Evolutionary conservation across 2,329 filamentous ascomycete genomes (phyloP), one percentile per base, ranked within the genome.

Genomic region (Erysiphe pulchra): DNA sequence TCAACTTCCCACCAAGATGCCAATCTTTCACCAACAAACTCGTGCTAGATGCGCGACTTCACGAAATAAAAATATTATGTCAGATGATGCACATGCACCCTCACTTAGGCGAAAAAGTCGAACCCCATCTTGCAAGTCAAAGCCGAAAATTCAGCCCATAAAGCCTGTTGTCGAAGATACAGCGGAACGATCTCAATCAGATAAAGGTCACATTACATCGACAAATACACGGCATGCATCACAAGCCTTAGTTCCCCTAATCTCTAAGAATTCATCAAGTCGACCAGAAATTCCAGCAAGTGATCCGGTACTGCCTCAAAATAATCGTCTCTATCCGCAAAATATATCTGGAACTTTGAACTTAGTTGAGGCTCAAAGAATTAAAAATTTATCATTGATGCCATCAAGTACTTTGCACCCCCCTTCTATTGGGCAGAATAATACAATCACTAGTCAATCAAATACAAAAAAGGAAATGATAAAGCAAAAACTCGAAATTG

Each of bases 401-500:
- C 16, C 36, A n/a, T 44, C 31, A 17, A 44, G 36, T 11, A 44
- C 16, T n/a, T n/a, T 37, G 9, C 31, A 36, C 11, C 42, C 42
- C 18, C 11, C 17, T 16, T 7, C 6, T 31, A 17, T 4, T 17
- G 41, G 24, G 16, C 31, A n/a, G 11, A n/a, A 3, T 36, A 24
- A 31, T 36, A 14, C 20, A 24, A 28, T 18, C 11, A 13, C 20
- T 2, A 44, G 42, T 28, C 42, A 44, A 37, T 44, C 42, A 44
- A 36, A 16, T 20, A 47, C 54, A 3, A 58, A 59, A 44, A 56
- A 55, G 46, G 51, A 51, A 13, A 50, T 51, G 17, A 59, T 59
- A 17, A 54, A 74, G 54, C 68, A 75, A 50, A 68, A 68, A 38
- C 57, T 78, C 1, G 69, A 77, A 51, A 63, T 65, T 36, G 75